Percentiles rank a stretch among this genome's conserved stretches.
These are phyloP conservation scores for Lepidium campestre DNA, from an alignment of 441 rosid genomes.

Conservation along the genomic window DNA sequence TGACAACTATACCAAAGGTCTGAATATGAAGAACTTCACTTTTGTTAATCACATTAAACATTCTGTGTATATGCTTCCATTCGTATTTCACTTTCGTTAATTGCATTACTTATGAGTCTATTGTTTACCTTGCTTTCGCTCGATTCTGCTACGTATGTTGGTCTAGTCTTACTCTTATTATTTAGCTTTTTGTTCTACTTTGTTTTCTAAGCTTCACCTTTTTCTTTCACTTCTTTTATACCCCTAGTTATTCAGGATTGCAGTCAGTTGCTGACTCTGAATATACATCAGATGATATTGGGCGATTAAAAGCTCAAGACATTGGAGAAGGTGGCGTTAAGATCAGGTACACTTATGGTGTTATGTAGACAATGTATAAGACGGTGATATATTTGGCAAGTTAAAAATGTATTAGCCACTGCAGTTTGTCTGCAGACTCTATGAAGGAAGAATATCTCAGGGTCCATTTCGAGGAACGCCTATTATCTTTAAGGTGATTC, in stretches of 20 bases:
- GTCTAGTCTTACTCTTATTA: background rate
- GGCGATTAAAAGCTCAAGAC: constrained; percentile 61
- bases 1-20: background rate
- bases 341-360: constrained; percentile 55
- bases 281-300: constrained; percentile 33
- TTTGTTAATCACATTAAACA: background rate
- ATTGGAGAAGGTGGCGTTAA: constrained; percentile 85
- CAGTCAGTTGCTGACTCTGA: constrained; percentile 48
- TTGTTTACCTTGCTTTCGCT: background rate
- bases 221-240: background rate
- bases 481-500: constrained; percentile 64
- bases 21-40: background rate
- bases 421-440: constrained; percentile 82
- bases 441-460: constrained; percentile 83
- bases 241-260: constrained; percentile 57
- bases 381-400: background rate
- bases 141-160: background rate
- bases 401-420: constrained; percentile 29
- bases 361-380: constrained; percentile 1
- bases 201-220: background rate
- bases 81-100: too few relatives aligned
- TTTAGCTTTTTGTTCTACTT: background rate
- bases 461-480: constrained; percentile 68
- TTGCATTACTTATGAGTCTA: background rate
- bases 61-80: background rate